phyloP scores from a whole-genome alignment of 495 filamentous ascomycete genomes.

The Aspergillus funiculosus region DNA sequence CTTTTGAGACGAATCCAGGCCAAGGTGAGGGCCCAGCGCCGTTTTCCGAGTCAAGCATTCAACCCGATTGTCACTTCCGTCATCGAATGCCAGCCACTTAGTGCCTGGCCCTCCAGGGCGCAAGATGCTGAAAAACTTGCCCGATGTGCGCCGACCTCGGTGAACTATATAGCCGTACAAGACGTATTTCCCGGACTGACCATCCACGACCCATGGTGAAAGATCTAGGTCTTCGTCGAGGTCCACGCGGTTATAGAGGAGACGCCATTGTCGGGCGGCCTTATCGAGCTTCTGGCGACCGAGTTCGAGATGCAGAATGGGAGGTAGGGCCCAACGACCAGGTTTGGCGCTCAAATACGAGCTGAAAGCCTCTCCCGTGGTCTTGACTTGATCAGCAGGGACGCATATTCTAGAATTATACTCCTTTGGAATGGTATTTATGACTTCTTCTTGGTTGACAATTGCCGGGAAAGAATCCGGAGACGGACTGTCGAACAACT shows the following conservation, averaged over 20 bases:
- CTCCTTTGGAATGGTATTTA: constrained; percentile 34
- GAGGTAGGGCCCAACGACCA: constrained; percentile 39
- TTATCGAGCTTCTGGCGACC: constrained; percentile 52
- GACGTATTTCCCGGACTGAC: constrained; percentile 42
- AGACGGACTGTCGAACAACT: constrained; percentile 42
- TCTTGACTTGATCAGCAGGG: constrained; percentile 32
- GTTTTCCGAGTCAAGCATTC: constrained; percentile 53
- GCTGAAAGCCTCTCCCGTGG: constrained; percentile 28
- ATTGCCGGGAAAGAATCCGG: constrained; percentile 2
- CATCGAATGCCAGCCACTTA: constrained; percentile 56
- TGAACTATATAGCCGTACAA: constrained; percentile 61
- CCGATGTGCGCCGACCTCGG: constrained; percentile 54
- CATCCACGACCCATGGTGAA: constrained; percentile 29
- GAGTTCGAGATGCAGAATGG: constrained; percentile 54
- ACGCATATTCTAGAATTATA: constrained; percentile 40
- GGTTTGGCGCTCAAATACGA: constrained; percentile 31
- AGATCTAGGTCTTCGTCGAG: constrained; percentile 51
- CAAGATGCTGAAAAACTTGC: constrained; percentile 56
- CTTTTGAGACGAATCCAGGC: constrained; percentile 34
- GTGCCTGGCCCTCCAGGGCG: constrained; percentile 52
- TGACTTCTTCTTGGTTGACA: constrained; percentile 8
- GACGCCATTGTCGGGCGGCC: constrained; percentile 49
- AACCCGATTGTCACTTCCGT: constrained; percentile 50
- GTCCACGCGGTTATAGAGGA: constrained; percentile 51
- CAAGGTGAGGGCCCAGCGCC: constrained; percentile 50